phyloP scores from a whole-genome alignment of 371 early-diverging fungal species.

The Mortierella sp. region DNA sequence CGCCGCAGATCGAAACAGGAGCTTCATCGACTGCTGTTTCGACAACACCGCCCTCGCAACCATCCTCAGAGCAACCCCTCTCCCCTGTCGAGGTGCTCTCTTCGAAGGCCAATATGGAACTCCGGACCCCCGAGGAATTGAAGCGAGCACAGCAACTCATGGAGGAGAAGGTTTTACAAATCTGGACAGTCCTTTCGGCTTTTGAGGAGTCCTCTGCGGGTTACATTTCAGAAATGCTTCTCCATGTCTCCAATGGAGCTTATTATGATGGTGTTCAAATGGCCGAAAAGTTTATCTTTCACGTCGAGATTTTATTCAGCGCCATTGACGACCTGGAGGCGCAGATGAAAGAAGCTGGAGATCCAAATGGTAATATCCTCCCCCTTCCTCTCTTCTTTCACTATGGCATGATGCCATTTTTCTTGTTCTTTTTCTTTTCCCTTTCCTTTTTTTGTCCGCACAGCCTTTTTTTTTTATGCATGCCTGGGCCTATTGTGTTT shows the following conservation, averaged over 20 bases:
- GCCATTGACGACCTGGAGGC: constrained; percentile 89
- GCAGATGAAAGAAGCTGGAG: constrained; percentile 65
- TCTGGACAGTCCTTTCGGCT: constrained; percentile 92
- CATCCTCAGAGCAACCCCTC: constrained; percentile 7
- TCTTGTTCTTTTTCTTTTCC: constrained; percentile 5
- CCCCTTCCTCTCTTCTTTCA: neutral
- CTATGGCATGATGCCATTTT: no score
- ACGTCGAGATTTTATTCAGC: constrained; percentile 91
- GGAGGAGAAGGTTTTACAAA: constrained; percentile 93
- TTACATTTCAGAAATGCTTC: constrained; percentile 96
- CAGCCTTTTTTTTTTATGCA: no score
- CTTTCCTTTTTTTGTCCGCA: neutral
- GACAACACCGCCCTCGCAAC: neutral
- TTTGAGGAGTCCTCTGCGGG: constrained; percentile 98
- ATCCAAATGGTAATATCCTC: constrained; percentile 55
- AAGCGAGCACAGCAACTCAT: constrained; percentile 67
- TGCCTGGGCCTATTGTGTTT: no score
- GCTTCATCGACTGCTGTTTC: neutral
- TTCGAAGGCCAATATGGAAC: constrained; percentile 32
- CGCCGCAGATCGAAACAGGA: constrained; percentile 1
- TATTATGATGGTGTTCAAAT: constrained; percentile 88
- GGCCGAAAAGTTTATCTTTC: constrained; percentile 91
- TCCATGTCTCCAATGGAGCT: constrained; percentile 88
- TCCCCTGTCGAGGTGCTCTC: constrained; percentile 1
- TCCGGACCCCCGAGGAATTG: constrained; percentile 59